Conservation (phyloP, 306 rosid genomes). For the Gleditsia sinensis region DNA sequence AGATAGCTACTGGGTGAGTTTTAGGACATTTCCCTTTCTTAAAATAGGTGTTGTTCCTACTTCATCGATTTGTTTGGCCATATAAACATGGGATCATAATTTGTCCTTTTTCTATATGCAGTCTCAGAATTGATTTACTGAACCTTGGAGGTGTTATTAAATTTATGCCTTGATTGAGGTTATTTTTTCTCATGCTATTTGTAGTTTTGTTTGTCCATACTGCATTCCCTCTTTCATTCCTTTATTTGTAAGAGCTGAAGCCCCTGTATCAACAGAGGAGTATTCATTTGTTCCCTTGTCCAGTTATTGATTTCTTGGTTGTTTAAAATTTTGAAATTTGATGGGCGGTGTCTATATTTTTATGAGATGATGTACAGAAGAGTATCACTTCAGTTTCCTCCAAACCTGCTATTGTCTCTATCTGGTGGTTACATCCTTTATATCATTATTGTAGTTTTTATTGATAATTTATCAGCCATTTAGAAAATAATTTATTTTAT, state of each 20-base stretch:
- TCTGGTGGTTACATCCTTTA: background rate
- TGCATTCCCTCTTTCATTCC: background rate
- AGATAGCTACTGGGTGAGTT: conserved; percentile 39
- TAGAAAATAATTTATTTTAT: background rate
- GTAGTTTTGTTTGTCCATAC: conserved; percentile 1
- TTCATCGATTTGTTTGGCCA: background rate
- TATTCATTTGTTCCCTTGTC: background rate
- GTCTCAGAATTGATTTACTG: background rate
- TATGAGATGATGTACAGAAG: background rate
- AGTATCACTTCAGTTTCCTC: background rate
- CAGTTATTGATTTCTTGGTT: background rate
- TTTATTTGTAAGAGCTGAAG: background rate
- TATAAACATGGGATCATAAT: background rate
- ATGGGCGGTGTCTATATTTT: conserved; percentile 5
- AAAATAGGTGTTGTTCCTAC: background rate
- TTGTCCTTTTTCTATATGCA: background rate
- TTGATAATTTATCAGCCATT: background rate
- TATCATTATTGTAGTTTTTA: background rate
- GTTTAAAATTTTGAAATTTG: background rate
- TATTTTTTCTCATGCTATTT: background rate
- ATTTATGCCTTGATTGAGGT: background rate
- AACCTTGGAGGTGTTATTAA: conserved; percentile 19
- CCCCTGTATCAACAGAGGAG: no score
- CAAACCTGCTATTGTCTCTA: background rate
- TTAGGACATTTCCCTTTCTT: conserved; percentile 1